These are phyloP conservation scores for Cetradonia linearis DNA, from an alignment of 495 filamentous ascomycete genomes.

Conservation along the genomic window DNA sequence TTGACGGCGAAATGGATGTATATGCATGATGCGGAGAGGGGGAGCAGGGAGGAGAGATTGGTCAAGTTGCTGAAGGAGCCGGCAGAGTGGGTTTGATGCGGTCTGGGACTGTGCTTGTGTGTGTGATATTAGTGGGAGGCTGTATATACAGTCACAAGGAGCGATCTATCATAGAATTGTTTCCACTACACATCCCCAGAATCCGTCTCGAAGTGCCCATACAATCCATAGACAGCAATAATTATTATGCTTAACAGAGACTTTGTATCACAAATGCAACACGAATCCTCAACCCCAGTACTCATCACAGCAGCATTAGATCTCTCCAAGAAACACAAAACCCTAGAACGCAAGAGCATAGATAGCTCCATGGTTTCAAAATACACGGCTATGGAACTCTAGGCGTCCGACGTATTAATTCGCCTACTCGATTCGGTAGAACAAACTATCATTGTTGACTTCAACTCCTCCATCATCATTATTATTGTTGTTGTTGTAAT, in stretches of 20 bases:
- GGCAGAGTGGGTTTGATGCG: slow-evolving; percentile 69
- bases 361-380: too few species aligned
- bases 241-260: background rate
- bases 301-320: too few species aligned
- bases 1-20: slow-evolving; percentile 91
- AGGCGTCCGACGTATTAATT: too few species aligned
- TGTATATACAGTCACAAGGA: background rate
- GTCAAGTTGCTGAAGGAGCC: slow-evolving; percentile 78
- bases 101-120: background rate
- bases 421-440: too few species aligned
- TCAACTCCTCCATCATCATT: too few species aligned
- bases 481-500: too few species aligned
- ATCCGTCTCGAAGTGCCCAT: background rate
- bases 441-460: too few species aligned
- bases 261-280: background rate
- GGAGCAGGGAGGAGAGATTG: slow-evolving; percentile 62
- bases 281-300: background rate
- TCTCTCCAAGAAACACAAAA: too few species aligned
- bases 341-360: too few species aligned
- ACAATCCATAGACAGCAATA: background rate
- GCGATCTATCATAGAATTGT: background rate
- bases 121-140: background rate
- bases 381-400: too few species aligned
- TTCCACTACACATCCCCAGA: background rate
- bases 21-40: slow-evolving; percentile 75